Conservation (phyloP, 169 alveolate genomes). For the Plasmodium fragile region DNA sequence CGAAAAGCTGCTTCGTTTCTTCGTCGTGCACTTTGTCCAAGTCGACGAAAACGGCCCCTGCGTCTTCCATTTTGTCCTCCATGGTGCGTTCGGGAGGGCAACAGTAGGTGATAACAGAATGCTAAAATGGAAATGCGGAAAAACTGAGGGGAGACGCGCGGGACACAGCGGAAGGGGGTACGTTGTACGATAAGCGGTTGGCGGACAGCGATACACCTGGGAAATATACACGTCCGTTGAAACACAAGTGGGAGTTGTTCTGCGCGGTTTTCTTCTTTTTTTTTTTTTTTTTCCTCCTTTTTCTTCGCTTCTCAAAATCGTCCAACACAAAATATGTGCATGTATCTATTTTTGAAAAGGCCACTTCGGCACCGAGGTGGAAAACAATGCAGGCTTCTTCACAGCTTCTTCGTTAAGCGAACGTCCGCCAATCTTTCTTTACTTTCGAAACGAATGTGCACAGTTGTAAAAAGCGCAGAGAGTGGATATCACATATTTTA, state of each 20-base stretch:
- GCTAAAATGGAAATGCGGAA: not conserved
- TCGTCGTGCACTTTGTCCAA: conserved; percentile 51
- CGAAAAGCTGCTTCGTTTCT: conserved; percentile 80
- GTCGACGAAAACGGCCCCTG: conserved; percentile 35
- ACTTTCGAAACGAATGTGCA: not conserved
- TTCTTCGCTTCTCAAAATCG: not conserved
- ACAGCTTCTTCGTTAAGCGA: not conserved
- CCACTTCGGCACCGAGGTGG: not conserved
- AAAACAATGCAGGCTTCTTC: not conserved
- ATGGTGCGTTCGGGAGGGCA: not conserved
- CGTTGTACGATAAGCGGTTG: not conserved
- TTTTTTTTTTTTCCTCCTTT: not conserved
- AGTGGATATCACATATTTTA: not conserved
- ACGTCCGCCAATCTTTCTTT: not conserved
- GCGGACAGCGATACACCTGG: not conserved
- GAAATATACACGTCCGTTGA: not conserved
- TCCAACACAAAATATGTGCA: not conserved
- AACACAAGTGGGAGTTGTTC: not conserved
- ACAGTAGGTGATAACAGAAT: not conserved
- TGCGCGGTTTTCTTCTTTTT: not conserved
- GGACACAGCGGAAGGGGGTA: not conserved
- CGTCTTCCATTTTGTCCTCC: conserved; percentile 65
- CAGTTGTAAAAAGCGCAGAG: not conserved
- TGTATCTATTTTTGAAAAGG: not conserved
- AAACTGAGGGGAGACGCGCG: not conserved